Evolutionary conservation across 192 early-diverging fungal genomes (phyloP), one percentile per base, ranked within the genome.

Genomic region (Coemansia sp.): DNA sequence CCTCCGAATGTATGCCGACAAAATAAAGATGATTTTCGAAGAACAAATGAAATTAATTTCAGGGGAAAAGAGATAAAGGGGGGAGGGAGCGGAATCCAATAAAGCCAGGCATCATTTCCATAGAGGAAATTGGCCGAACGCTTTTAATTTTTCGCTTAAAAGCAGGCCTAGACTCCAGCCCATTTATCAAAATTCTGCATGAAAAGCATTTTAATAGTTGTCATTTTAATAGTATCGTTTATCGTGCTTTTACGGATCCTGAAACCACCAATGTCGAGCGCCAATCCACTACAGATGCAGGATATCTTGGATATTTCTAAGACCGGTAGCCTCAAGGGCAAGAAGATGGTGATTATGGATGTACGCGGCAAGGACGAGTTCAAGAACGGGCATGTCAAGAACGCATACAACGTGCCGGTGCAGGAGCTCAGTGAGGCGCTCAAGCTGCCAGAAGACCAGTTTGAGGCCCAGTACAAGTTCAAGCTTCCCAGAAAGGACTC

Each of bases 391-490:
- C 39, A 52, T 23, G 59, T 72, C 42, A 44, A 38, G 11, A 42
- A 43, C 4, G 70, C 70, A 11, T 13, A 45, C 14, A 72, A 72
- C 28, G 31, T 72, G 10, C 70, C 63, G 3, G 50, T 72, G 41
- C 38, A 42, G 21, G 51, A 66, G 13, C 54, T 72, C 21, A 23
- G 40, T 2, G 18, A 53, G 5, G 70, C 55, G 2, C 55, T 66
- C n/a, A 35, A 26, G n/a, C 55, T 72, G 20, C 14, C 58, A 0
- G 20, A 54, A 0, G 55, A 15, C 30, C 39, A 48, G 5, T 72
- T 72, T 50, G 18, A 55, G 33, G 8, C 21, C 0, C 37, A 61
- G 41, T 72, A 66, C 49, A 15, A 30, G 31, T 61, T 62, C 26
- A 55, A 56, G 13, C 52, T 72, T 2, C 70, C 70, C 6, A 10